Evolutionary conservation across 176 grass and related monocot genomes (phyloP).

Genomic region (Canna indica): DNA sequence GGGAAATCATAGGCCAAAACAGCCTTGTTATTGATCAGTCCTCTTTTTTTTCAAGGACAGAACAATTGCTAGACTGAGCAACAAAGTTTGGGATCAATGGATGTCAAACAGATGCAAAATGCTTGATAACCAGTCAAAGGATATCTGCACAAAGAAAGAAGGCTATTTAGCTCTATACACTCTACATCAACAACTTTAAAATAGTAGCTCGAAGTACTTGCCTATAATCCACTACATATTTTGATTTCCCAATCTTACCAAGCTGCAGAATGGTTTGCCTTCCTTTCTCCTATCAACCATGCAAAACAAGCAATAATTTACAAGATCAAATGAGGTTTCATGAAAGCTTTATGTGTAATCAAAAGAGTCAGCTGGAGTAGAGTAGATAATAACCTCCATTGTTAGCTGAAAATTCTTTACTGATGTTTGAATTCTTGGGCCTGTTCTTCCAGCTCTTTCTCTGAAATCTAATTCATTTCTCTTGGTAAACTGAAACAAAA

Average conservation of each 20-base stretch:
- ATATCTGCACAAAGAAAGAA: constrained; percentile 34
- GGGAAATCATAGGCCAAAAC: too few species aligned
- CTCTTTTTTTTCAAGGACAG: neutral
- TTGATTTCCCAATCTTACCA: constrained; percentile 63
- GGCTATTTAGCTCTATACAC: neutral
- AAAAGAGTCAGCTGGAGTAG: neutral
- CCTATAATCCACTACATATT: constrained; percentile 92
- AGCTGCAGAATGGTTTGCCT: constrained; percentile 77
- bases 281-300: constrained; percentile 30
- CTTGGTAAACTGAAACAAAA: constrained; percentile 42
- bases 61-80: constrained; percentile 35
- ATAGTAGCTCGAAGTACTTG: constrained; percentile 4
- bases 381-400: constrained; percentile 36
- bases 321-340: neutral
- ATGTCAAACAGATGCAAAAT: constrained; percentile 86
- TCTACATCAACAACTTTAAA: neutral
- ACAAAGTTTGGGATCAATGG: constrained; percentile 83
- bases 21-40: too few species aligned
- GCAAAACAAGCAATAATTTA: constrained; percentile 1
- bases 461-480: constrained; percentile 86
- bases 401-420: constrained; percentile 95
- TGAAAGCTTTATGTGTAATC: neutral
- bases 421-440: constrained; percentile 72
- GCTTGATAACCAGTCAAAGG: constrained; percentile 91
- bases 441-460: constrained; percentile 75